Conservation (phyloP, 768 basidiomycete species). For the Tulasnella sp. region DNA sequence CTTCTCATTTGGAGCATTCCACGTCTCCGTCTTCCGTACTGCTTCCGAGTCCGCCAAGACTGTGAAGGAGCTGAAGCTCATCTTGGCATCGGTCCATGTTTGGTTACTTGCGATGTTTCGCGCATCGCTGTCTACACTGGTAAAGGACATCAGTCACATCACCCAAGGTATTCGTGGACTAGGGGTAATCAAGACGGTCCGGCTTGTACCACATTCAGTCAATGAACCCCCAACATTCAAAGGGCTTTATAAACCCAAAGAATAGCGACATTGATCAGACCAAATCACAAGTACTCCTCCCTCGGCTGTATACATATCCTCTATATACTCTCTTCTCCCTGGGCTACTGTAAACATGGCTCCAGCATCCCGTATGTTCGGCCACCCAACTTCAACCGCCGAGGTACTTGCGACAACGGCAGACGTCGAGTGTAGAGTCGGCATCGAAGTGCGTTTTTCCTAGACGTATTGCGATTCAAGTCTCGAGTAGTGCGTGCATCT, state of each 20-base stretch:
- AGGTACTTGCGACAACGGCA: background rate
- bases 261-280: background rate
- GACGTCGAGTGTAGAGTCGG: background rate
- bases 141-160: background rate
- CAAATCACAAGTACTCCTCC: background rate
- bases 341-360: background rate
- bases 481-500: background rate
- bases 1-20: too few relatives aligned
- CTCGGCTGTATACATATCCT: background rate
- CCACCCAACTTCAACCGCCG: background rate
- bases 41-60: too few relatives aligned
- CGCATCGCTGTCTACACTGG: background rate
- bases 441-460: background rate
- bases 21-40: too few relatives aligned
- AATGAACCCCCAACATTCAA: background rate
- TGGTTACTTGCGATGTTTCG: background rate
- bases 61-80: too few relatives aligned
- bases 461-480: background rate
- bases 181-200: too few relatives aligned
- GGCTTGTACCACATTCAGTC: background rate
- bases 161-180: background rate
- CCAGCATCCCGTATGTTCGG: background rate
- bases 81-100: too few relatives aligned
- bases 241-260: background rate
- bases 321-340: too few relatives aligned